phyloP scores from a whole-genome alignment of 208 protist species.

The Vickermania ingenoplastis region DNA sequence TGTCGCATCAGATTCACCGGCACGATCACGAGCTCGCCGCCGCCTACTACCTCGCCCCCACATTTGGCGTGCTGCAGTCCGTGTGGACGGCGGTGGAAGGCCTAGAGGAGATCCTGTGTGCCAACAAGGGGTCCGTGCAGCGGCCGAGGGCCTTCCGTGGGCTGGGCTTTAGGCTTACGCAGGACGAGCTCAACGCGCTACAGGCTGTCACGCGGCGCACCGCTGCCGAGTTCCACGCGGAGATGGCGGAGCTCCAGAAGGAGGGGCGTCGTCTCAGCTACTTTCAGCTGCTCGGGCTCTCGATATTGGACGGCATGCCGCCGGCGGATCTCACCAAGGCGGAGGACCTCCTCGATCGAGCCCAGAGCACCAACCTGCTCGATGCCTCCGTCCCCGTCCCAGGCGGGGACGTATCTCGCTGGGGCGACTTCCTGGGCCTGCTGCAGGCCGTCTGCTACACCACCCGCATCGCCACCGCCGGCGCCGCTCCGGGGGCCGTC shows the following conservation, averaged over 20 bases:
- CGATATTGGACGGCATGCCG: conserved; percentile 61
- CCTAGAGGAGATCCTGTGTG: not conserved
- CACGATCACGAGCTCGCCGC: not conserved
- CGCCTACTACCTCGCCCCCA: not conserved
- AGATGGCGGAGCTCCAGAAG: not conserved
- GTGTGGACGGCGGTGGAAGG: not conserved
- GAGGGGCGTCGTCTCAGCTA: conserved; percentile 33
- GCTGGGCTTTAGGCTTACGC: not conserved
- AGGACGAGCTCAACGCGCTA: not conserved
- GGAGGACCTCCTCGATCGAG: conserved; percentile 32
- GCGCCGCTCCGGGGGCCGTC: not conserved
- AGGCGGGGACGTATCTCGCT: not conserved
- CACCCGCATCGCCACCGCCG: not conserved
- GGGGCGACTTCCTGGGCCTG: not conserved
- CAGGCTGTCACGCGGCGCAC: not conserved
- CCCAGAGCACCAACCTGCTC: conserved; percentile 30
- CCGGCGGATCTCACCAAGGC: conserved; percentile 41
- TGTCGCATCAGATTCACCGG: not conserved
- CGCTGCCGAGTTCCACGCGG: not conserved
- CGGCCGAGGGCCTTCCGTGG: not conserved
- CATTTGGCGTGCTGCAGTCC: not conserved
- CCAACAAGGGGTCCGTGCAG: no score
- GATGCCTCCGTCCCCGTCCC: conserved; percentile 8
- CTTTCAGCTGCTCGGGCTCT: conserved; percentile 52
- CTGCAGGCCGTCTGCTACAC: not conserved